A percentile compares a stretch with the other conserved stretches of the same genome.
These are phyloP conservation scores for Chlorencoelia australis DNA, from an alignment of 2,329 filamentous ascomycete species.

Conservation along the genomic window DNA sequence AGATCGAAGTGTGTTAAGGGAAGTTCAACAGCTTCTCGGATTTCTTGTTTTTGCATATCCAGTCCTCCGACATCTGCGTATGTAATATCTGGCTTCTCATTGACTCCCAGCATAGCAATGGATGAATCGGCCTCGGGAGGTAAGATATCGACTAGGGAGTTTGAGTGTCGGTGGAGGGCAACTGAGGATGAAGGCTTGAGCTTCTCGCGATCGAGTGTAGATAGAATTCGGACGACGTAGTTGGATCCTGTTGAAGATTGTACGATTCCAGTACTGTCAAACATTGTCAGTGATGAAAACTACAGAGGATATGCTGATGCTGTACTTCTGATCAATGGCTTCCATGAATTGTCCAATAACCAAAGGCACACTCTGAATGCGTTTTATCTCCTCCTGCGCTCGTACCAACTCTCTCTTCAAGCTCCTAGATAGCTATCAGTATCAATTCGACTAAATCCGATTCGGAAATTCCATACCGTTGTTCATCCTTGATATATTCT, in stretches of 20 bases:
- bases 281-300: slow-evolving; percentile 11
- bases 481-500: slow-evolving; percentile 99
- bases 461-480: slow-evolving; percentile 55
- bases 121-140: slow-evolving; percentile 98
- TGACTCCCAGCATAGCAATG: slow-evolving; percentile 92
- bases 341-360: slow-evolving; percentile 99
- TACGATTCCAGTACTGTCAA: slow-evolving; percentile 80
- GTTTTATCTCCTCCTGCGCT: slow-evolving; percentile 98
- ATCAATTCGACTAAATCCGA: too few relatives aligned
- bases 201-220: slow-evolving; percentile 94
- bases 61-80: slow-evolving; percentile 96
- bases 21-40: slow-evolving; percentile 92
- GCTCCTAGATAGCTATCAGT: slow-evolving; percentile 48
- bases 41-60: slow-evolving; percentile 99
- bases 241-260: slow-evolving; percentile 98
- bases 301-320: not conserved
- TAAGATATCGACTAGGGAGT: slow-evolving; percentile 94
- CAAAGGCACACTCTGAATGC: slow-evolving; percentile 94
- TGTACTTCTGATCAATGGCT: slow-evolving; percentile 96
- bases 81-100: slow-evolving; percentile 97
- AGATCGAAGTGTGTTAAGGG: slow-evolving; percentile 96
- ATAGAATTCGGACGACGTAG: slow-evolving; percentile 97
- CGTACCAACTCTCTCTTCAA: slow-evolving; percentile 94
- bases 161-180: slow-evolving; percentile 94
- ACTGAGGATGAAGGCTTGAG: slow-evolving; percentile 97